phyloP scores from a whole-genome alignment of 2,329 filamentous ascomycete species.

The Claviceps cyperi region DNA sequence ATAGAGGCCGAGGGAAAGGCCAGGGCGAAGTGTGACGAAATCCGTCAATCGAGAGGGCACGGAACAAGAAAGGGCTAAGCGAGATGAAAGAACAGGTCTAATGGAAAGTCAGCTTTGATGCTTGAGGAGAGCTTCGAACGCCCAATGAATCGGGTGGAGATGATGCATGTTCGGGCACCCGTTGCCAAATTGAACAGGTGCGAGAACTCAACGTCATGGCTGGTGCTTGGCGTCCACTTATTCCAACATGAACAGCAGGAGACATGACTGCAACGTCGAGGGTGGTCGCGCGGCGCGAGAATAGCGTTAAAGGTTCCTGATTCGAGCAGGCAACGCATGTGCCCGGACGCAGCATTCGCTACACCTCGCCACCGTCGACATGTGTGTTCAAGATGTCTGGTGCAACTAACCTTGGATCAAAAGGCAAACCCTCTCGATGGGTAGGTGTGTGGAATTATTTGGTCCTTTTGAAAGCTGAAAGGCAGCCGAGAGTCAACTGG shows the following conservation, averaged over 20 bases:
- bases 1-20: not conserved
- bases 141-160: too few species aligned
- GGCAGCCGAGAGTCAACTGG: slow-evolving; percentile 8
- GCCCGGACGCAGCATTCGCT: too few species aligned
- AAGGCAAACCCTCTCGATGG: not conserved
- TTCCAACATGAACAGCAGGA: not conserved
- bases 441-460: not conserved
- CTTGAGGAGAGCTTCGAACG: not conserved
- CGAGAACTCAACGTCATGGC: not conserved
- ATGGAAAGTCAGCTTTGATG: not conserved
- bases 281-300: not conserved
- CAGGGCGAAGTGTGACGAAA: not conserved
- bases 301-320: not conserved
- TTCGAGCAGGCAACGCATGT: not conserved
- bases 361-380: not conserved
- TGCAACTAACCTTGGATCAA: slow-evolving; percentile 1
- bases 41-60: not conserved
- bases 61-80: not conserved
- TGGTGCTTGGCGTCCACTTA: not conserved
- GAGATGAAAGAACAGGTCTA: not conserved
- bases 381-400: not conserved
- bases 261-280: not conserved
- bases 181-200: not conserved
- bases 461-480: slow-evolving; percentile 6
- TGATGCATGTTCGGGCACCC: not conserved